Conservation (phyloP, 2,329 filamentous ascomycete genomes). For the Scytalidium sp. region DNA sequence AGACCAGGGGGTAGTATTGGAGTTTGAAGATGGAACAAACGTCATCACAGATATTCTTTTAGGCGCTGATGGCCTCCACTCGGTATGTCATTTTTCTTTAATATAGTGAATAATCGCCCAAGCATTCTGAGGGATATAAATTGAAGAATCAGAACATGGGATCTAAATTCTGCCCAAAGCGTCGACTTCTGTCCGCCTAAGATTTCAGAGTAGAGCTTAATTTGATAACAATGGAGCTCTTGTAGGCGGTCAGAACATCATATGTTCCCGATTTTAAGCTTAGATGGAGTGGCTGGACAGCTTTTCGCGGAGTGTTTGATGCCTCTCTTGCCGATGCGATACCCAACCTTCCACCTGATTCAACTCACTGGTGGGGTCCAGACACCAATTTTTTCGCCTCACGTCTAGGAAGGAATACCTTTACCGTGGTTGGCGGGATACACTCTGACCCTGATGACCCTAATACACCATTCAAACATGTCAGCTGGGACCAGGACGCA, state of each 20-base stretch:
- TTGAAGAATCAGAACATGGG: no score
- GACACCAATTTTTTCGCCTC: slow-evolving; percentile 30
- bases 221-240: no score
- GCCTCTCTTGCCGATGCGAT: slow-evolving; percentile 29
- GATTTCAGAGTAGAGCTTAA: no score
- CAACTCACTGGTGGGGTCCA: slow-evolving; percentile 32
- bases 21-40: slow-evolving; percentile 28
- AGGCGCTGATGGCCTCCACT: slow-evolving; percentile 35
- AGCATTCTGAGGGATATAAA: slow-evolving; percentile 1
- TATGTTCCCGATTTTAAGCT: slow-evolving; percentile 27
- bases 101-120: background rate
- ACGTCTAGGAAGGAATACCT: slow-evolving; percentile 22
- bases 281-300: slow-evolving; percentile 34
- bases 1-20: slow-evolving; percentile 18
- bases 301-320: slow-evolving; percentile 34
- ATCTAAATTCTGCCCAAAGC: no score
- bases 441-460: slow-evolving; percentile 23
- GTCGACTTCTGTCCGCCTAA: no score
- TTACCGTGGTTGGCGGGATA: slow-evolving; percentile 29
- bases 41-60: slow-evolving; percentile 28
- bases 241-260: slow-evolving; percentile 17
- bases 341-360: slow-evolving; percentile 30
- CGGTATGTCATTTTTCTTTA: slow-evolving; percentile 20
- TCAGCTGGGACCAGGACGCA: slow-evolving; percentile 26
- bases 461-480: slow-evolving; percentile 15